Base-by-base conservation (phyloP, 495 filamentous ascomycete genomes). In the Xylaria grammica region DNA sequence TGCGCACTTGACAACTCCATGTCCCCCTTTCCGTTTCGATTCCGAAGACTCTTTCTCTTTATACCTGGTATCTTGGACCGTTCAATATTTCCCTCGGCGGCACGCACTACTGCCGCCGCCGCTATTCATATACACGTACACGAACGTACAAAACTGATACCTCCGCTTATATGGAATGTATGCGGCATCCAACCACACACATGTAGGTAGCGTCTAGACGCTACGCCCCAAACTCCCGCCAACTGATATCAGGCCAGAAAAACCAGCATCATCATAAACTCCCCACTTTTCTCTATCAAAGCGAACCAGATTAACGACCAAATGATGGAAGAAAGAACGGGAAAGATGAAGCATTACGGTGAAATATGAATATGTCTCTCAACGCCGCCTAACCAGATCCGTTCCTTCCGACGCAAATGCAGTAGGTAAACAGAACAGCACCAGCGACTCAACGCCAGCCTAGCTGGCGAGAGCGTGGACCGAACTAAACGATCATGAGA, bases 381-480 rank as follows among this genome's bases (percentile, higher is more conserved):
- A 51, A 51, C 48, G 49, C 60, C 60, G 15, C 49, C 50, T 17
- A 32, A 55, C 29, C 19, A 54, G 29, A 38, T 26, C 60, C 60
- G 1, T 29, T 61, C 49, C 27, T 55, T 55, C 29, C 60, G 34
- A 48, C 40, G 60, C 48, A 63, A 63, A 63, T 63, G 60, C 60
- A 63, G 51, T 40, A 63, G 60, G 29, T 26, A 63, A 48, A 46
- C 9, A 46, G 40, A 55, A 38, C 27, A 53, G 19, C 27, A 27
- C 8, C 1, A 63, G 48, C 7, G 15, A 38, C 4, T 24, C 17
- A 17, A 36, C 22, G 24, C 49, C 26, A 45, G 36, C n/a, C 9
- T 26, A 22, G 49, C 26, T 30, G 38, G 24, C 49, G 29, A 30
- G n/a, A 30, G n/a, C n/a, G 36, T 19, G 34, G 29, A 26, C 49